Evolutionary conservation across 1,284 basidiomycete species (phyloP), one percentile per base, ranked within the genome.

Genomic region (Cryptococcus sp.): DNA sequence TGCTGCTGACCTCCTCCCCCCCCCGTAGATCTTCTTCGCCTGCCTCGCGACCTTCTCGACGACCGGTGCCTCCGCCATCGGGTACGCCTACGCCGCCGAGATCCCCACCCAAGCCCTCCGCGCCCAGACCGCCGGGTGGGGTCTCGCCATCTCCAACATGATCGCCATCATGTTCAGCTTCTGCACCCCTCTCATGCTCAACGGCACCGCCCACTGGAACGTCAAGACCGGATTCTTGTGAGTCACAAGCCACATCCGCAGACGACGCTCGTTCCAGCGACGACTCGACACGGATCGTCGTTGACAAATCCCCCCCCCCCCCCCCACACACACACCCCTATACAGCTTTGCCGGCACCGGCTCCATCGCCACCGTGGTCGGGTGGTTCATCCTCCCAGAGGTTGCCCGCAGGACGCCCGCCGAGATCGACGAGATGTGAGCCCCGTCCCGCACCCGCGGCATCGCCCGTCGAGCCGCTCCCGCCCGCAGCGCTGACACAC

Each of bases 301-400:
- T 24, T 46, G 15, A 46, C n/a, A 24, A 23, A 24, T 46, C 16
- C 16, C n/a, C 8, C 18, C 15, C 13, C n/a, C n/a, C n/a, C n/a
- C n/a, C n/a, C n/a, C n/a, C n/a, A n/a, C n/a, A n/a, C n/a, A n/a
- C n/a, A n/a, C n/a, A n/a, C 9, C 28, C 9, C 28, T 24, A 3
- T 37, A 28, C n/a, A 54, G 53, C 55, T 65, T 65, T 52, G 64
- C 57, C 24, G 56, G 57, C 9, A 65, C 64, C 2, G 67, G 67
- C 8, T 39, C 57, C 0, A 44, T 67, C 39, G 58, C 59, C 8
- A 55, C 48, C 28, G 52, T 59, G 38, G 51, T 69, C 5, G 67
- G 59, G 13, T 69, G 61, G 60, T 66, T 67, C 51, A 63, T 69
- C 35, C 37, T 69, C 4, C 67, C 67, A 43, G 67, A 69, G 43